Evolutionary conservation across 1,284 basidiomycete species (phyloP), one percentile per base, ranked within the genome.

Genomic region (Exobasidium rhododendri): DNA sequence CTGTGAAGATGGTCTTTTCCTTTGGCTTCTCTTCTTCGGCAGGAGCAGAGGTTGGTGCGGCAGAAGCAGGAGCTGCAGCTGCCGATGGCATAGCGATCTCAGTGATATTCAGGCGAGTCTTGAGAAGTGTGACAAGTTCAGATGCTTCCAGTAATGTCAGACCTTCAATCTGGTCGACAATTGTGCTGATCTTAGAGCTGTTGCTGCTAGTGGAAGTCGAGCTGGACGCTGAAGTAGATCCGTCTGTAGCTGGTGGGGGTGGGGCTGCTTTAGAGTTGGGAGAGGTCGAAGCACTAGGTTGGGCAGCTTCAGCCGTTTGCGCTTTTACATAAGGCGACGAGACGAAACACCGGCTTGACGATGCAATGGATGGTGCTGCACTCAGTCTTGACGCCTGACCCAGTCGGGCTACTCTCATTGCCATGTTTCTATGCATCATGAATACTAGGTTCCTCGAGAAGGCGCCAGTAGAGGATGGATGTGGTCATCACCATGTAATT

Each of bases 1-100:
- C 88, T 72, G 89, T 94, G 83, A 99, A 98, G 47, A 94, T 86
- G 6, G 94, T 96, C 87, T 98, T 98, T 83, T 98, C 96, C 83
- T 97, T 97, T 55, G 94, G 94, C 81, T 96, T 96, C 81, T 94
- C 93, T 86, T 92, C 71, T 61, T 74, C 77, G 5, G 69, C 71
- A 40, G 69, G 65, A 3, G 85, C 83, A 10, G 67, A 79, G 0
- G 66, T 59, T 17, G 80, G 79, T 1, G 85, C 85, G 24, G 83
- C 79, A 13, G 72, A 67, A 2, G 69, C 56, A 2, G 65, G 58
- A 0, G 87, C 84, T 3, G 88, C 85, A 6, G 89, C 83, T 1
- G 91, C 87, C 44, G 89, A 83, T 43, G 94, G 93, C 86, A 97
- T 88, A 30, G 93, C 92, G 78, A 98, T 91, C 83, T 98, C 96